Evolutionary conservation across 257 asterid genomes (phyloP).

Genomic region (Rhazya stricta): DNA sequence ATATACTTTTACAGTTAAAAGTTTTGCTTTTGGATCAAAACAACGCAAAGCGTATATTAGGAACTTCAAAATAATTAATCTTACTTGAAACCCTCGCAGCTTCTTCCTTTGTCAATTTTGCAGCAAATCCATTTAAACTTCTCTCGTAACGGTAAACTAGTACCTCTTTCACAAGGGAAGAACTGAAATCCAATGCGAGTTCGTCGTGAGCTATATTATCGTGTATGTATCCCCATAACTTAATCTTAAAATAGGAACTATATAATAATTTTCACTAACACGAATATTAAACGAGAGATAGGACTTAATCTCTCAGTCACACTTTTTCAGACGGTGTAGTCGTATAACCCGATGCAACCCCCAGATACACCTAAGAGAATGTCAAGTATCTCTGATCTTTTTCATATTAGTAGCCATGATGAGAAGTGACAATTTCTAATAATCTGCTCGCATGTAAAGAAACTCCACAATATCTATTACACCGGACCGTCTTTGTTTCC

Average conservation of each 20-base stretch:
- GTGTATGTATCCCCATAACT: too few species aligned
- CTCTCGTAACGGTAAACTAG: constrained; percentile 46
- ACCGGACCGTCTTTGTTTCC: too few species aligned
- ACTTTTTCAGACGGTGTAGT: not conserved
- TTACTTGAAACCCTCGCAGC: constrained; percentile 30
- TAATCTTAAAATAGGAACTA: not conserved
- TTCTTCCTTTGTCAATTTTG: constrained; percentile 50
- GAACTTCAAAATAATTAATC: not conserved
- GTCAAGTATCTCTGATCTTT: too few species aligned
- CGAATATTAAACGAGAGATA: too few species aligned
- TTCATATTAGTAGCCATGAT: too few species aligned
- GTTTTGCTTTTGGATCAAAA: not conserved
- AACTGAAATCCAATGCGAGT: constrained; percentile 19
- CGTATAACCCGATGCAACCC: not conserved
- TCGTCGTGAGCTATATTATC: too few species aligned
- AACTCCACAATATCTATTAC: too few species aligned
- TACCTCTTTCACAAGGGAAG: constrained; percentile 32
- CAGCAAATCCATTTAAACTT: constrained; percentile 64
- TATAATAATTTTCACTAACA: too few species aligned
- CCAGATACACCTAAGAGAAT: too few species aligned
- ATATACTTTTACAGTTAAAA: not conserved
- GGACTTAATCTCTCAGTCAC: not conserved
- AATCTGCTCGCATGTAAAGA: too few species aligned
- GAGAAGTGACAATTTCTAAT: too few species aligned
- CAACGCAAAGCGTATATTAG: not conserved